Evolutionary conservation across 495 filamentous ascomycete genomes (phyloP).

Genomic region (Hyaloscypha bicolor): DNA sequence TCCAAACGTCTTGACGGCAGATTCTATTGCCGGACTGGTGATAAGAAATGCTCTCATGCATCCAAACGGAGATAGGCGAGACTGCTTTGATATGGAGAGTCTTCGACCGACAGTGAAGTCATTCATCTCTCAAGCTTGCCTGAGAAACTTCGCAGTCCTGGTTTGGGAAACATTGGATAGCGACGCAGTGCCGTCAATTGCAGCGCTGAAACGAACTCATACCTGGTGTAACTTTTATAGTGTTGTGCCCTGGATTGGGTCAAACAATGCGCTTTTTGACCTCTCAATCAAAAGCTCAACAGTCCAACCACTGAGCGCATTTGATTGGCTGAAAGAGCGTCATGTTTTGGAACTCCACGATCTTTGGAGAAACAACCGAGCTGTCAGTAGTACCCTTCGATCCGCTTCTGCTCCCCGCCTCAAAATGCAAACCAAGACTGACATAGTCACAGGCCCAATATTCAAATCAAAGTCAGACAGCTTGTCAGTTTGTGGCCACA

Average conservation of each 20-base stretch:
- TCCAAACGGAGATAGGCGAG: slow-evolving; percentile 44
- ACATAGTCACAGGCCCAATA: neutral
- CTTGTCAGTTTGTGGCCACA: too few relatives aligned
- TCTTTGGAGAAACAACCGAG: slow-evolving; percentile 41
- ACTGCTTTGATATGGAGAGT: slow-evolving; percentile 46
- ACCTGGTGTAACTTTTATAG: slow-evolving; percentile 60
- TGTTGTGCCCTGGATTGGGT: slow-evolving; percentile 51
- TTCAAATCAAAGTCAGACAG: neutral
- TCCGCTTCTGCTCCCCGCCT: too few relatives aligned
- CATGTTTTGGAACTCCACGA: slow-evolving; percentile 54
- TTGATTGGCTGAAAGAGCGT: slow-evolving; percentile 57
- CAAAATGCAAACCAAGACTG: neutral
- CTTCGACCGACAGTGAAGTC: slow-evolving; percentile 49
- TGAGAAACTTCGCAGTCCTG: slow-evolving; percentile 45
- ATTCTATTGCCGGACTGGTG: slow-evolving; percentile 42
- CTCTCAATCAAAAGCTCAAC: slow-evolving; percentile 39
- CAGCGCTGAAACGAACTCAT: slow-evolving; percentile 51
- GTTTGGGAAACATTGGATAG: slow-evolving; percentile 59
- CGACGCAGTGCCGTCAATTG: slow-evolving; percentile 46
- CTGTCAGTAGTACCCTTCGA: too few relatives aligned
- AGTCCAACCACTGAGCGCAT: slow-evolving; percentile 53
- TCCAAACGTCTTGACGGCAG: slow-evolving; percentile 38
- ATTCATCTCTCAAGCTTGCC: slow-evolving; percentile 53
- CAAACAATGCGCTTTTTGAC: slow-evolving; percentile 41
- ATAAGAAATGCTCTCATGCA: slow-evolving; percentile 48